These are phyloP conservation scores for Marasmius sp. DNA, from an alignment of 1,284 basidiomycete species.

Conservation along the genomic window DNA sequence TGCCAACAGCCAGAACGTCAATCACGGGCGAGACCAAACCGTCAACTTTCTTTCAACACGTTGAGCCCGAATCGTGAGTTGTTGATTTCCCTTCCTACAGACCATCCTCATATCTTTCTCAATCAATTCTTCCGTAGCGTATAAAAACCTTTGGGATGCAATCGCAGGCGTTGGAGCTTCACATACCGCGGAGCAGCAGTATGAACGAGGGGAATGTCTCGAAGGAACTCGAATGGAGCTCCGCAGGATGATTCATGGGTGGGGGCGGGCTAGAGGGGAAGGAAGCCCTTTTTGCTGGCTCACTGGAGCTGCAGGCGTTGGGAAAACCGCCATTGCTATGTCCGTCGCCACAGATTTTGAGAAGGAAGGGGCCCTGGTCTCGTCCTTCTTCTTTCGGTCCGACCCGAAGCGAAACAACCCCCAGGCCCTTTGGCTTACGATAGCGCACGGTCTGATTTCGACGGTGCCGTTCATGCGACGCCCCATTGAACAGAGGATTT, in stretches of 20 bases:
- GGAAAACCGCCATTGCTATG: conserved; percentile 19
- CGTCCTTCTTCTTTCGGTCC: conserved; percentile 17
- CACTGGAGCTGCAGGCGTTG: conserved; percentile 15
- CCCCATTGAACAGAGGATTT: neutral
- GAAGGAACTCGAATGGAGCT: conserved; percentile 12
- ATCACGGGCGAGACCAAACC: too few relatives aligned
- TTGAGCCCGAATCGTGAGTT: too few relatives aligned
- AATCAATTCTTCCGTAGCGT: neutral
- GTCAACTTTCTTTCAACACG: too few relatives aligned
- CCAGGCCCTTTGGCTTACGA: neutral
- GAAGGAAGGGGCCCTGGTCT: conserved; percentile 1
- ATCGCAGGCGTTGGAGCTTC: neutral
- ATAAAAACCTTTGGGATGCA: neutral
- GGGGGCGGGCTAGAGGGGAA: conserved; percentile 1
- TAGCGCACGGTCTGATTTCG: neutral
- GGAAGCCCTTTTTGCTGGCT: conserved; percentile 13
- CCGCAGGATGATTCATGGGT: conserved; percentile 9
- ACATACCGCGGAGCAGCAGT: neutral
- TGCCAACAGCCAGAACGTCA: too few relatives aligned
- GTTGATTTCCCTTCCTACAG: too few relatives aligned
- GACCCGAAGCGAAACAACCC: conserved; percentile 1
- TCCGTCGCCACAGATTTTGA: conserved; percentile 13
- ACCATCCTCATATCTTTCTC: too few relatives aligned
- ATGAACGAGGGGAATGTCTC: conserved; percentile 8
- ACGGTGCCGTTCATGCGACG: neutral